Conservation (phyloP, 257 asterid genomes). For the Rauvolfia tetraphylla region DNA sequence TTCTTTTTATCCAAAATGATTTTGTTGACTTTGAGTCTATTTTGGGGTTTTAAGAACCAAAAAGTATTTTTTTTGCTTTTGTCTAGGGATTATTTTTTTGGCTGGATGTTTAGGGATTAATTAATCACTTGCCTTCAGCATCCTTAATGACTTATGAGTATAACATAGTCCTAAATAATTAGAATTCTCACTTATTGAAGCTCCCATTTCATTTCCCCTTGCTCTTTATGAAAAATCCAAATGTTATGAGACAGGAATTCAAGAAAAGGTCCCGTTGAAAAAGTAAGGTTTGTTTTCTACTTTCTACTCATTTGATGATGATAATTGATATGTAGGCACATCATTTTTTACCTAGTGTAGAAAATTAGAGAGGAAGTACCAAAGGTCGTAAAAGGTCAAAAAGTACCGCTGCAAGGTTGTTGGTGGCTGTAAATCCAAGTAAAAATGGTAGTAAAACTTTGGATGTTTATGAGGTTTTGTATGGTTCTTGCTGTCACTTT, state of each 20-base stretch:
- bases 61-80: neutral
- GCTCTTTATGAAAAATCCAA: neutral
- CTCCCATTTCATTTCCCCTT: neutral
- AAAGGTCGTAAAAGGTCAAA: neutral
- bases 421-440: neutral
- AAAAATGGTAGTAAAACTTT: slow-evolving; percentile 1
- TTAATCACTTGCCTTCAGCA: neutral
- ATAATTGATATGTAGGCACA: neutral
- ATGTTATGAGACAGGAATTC: neutral
- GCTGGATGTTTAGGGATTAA: neutral
- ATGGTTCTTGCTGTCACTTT: slow-evolving; percentile 18
- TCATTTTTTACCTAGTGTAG: neutral
- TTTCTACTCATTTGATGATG: slow-evolving; percentile 4
- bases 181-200: neutral
- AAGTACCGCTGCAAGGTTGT: neutral
- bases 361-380: neutral
- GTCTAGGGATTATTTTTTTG: too few species aligned
- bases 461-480: neutral
- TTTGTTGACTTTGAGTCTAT: slow-evolving; percentile 5
- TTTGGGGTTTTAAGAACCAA: neutral
- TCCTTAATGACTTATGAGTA: neutral
- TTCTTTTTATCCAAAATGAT: neutral
- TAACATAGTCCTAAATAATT: neutral
- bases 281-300: slow-evolving; percentile 13
- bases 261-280: neutral